These are phyloP conservation scores for Paramecium octaurelia DNA, from an alignment of 73 alveolate genomes.

Conservation along the genomic window DNA sequence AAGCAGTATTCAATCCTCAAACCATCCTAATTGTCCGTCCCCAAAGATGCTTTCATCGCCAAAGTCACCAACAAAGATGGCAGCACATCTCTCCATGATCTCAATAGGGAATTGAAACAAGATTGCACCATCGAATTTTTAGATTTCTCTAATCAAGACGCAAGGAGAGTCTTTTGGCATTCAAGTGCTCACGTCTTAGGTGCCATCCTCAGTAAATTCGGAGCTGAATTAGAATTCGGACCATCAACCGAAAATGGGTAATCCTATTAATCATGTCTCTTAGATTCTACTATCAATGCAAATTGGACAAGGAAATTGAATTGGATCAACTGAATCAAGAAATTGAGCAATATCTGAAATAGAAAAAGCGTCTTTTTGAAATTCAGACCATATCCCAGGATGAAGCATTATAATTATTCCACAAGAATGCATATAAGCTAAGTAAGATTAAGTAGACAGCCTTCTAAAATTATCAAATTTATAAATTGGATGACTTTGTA, in stretches of 20 bases:
- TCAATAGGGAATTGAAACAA: neutral
- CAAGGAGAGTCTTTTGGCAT: neutral
- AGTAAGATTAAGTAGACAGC: conserved; percentile 89
- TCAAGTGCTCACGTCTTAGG: neutral
- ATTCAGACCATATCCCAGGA: conserved; percentile 91
- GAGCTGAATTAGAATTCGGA: neutral
- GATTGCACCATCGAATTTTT: neutral
- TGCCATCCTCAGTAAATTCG: neutral
- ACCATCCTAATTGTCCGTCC: neutral
- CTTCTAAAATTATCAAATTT: conserved; percentile 92
- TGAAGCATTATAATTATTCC: conserved; percentile 91
- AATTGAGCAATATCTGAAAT: neutral
- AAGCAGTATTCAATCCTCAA: neutral
- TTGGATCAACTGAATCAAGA: neutral
- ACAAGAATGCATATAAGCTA: conserved; percentile 97
- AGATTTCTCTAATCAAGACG: neutral
- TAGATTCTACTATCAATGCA: neutral
- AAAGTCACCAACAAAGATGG: neutral
- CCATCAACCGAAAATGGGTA: neutral
- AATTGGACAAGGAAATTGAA: neutral
- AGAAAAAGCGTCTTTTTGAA: conserved; percentile 87
- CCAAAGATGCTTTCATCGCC: neutral
- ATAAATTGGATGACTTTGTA: conserved; percentile 94
- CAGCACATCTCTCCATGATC: neutral
- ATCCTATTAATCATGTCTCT: neutral